phyloP scores from a whole-genome alignment of 768 basidiomycete species.

The Infundibulicybe gibba region DNA sequence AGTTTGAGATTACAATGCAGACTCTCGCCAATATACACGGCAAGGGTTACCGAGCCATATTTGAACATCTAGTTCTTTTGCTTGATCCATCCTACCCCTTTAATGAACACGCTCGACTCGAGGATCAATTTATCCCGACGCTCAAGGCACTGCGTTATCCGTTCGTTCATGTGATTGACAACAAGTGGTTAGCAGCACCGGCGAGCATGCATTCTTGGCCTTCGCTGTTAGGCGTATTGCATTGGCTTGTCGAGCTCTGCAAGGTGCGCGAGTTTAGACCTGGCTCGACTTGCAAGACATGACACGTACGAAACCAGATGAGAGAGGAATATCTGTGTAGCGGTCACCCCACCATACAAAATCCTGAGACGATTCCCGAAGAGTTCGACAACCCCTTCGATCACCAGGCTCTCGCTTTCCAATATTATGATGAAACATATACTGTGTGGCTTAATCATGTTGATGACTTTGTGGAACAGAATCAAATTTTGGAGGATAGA shows the following conservation, averaged over 20 bases:
- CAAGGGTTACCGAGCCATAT: slow-evolving; percentile 84
- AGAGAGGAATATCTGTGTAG: slow-evolving; percentile 51
- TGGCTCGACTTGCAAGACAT: slow-evolving; percentile 9
- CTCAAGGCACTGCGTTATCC: slow-evolving; percentile 83
- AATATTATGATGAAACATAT: slow-evolving; percentile 69
- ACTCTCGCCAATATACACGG: slow-evolving; percentile 76
- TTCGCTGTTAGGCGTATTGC: slow-evolving; percentile 76
- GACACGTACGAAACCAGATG: slow-evolving; percentile 26
- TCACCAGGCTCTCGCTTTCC: slow-evolving; percentile 74
- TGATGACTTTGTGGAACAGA: slow-evolving; percentile 69
- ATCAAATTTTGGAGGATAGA: slow-evolving; percentile 66
- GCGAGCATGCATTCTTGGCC: slow-evolving; percentile 95
- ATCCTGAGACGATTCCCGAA: slow-evolving; percentile 56
- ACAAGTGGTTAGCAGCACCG: slow-evolving; percentile 84
- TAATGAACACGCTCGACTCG: slow-evolving; percentile 46
- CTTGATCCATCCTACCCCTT: slow-evolving; percentile 71
- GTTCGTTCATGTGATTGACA: slow-evolving; percentile 70
- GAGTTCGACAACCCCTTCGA: slow-evolving; percentile 75
- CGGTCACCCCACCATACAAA: slow-evolving; percentile 66
- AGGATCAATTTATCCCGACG: slow-evolving; percentile 80
- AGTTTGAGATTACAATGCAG: slow-evolving; percentile 64
- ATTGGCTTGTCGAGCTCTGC: slow-evolving; percentile 88
- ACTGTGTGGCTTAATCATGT: slow-evolving; percentile 60
- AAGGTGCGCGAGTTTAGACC: slow-evolving; percentile 52
- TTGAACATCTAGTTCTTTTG: slow-evolving; percentile 68